Evolutionary conservation across 169 alveolate genomes (phyloP).

Genomic region (Eimeria praecox): DNA sequence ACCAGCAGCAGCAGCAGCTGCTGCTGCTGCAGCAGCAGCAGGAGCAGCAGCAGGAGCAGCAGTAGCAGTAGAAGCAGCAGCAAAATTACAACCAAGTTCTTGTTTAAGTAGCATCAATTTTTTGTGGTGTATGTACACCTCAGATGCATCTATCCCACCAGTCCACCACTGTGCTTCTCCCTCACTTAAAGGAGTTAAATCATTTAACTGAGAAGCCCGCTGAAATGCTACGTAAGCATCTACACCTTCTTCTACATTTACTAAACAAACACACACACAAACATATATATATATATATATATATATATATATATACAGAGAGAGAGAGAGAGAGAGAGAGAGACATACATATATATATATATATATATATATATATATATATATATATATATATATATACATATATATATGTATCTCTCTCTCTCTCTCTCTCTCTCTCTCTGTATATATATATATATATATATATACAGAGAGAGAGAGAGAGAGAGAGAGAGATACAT

Average conservation of each 20-base stretch:
- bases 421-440: too few relatives aligned
- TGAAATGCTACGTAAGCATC: conserved; percentile 10
- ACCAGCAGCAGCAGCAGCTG: not conserved
- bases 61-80: not conserved
- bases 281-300: too few relatives aligned
- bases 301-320: too few relatives aligned
- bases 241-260: conserved; percentile 11
- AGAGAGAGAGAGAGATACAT: too few relatives aligned
- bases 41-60: not conserved
- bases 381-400: too few relatives aligned
- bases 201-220: not conserved
- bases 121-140: conserved; percentile 8
- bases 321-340: too few relatives aligned
- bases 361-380: too few relatives aligned
- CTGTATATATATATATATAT: too few relatives aligned
- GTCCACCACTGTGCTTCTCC: conserved; percentile 47
- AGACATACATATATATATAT: too few relatives aligned
- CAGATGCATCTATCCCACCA: not conserved
- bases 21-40: not conserved
- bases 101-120: not conserved
- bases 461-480: too few relatives aligned
- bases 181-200: conserved; percentile 7
- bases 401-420: too few relatives aligned
- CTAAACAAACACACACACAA: not conserved
- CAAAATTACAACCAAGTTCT: not conserved